phyloP scores from a whole-genome alignment of 371 early-diverging fungal genomes.

The Apophysomyces trapeziformis region DNA sequence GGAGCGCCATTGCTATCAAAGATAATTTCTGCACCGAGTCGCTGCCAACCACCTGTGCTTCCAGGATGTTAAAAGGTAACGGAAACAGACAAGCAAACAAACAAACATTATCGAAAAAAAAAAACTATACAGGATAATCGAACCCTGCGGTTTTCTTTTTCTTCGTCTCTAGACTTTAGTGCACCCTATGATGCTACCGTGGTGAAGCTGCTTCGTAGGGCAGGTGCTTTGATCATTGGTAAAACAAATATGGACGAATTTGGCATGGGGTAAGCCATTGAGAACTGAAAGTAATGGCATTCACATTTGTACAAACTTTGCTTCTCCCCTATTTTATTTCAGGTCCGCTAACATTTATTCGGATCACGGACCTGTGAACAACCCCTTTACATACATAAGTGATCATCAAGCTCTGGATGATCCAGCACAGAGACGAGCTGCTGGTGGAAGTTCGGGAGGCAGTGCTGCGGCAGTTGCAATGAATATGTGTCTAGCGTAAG shows the following conservation, averaged over 20 bases:
- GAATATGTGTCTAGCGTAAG: slow-evolving; percentile 77
- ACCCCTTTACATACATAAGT: slow-evolving; percentile 43
- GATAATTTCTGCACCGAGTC: slow-evolving; percentile 71
- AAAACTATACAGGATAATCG: no score
- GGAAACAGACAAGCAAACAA: not conserved
- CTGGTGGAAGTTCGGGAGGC: slow-evolving; percentile 96
- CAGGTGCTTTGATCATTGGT: slow-evolving; percentile 80
- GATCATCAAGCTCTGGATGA: slow-evolving; percentile 13
- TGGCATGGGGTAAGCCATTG: slow-evolving; percentile 86
- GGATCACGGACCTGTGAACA: slow-evolving; percentile 51
- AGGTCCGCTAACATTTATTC: slow-evolving; percentile 61
- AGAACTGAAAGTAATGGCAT: not conserved
- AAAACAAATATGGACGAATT: slow-evolving; percentile 97
- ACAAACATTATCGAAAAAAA: not conserved
- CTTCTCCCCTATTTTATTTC: not conserved
- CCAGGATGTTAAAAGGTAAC: slow-evolving; percentile 67
- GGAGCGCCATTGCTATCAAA: slow-evolving; percentile 70
- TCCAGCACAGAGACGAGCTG: slow-evolving; percentile 40
- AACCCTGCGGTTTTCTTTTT: no score
- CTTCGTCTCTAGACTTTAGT: slow-evolving; percentile 51
- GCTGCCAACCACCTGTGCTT: slow-evolving; percentile 73
- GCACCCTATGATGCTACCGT: slow-evolving; percentile 86
- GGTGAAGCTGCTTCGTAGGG: slow-evolving; percentile 59
- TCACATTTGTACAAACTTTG: no score
- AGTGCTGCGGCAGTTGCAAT: slow-evolving; percentile 92